Evolutionary conservation across 345 rosid species (phyloP).

Genomic region (Clarkia xantiana): DNA sequence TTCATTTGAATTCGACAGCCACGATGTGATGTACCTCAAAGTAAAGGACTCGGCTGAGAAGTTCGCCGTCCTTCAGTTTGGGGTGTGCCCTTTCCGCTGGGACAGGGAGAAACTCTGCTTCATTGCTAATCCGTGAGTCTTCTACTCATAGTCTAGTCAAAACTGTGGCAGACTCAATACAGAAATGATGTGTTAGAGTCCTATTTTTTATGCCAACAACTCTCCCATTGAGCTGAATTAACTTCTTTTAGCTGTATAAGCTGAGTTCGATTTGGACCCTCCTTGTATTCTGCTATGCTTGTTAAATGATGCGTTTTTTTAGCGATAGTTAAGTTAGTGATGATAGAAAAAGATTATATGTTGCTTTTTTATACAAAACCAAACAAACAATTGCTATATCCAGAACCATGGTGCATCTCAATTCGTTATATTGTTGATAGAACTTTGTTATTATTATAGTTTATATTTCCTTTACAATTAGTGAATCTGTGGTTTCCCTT

Average conservation of each 20-base stretch:
- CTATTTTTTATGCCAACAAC: no score
- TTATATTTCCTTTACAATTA: neutral
- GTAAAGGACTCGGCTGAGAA: slow-evolving; percentile 93
- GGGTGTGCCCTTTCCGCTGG: slow-evolving; percentile 93
- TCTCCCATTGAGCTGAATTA: neutral
- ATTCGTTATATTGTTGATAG: neutral
- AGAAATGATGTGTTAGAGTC: no score
- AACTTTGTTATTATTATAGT: neutral
- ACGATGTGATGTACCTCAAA: slow-evolving; percentile 68
- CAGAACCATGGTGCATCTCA: no score
- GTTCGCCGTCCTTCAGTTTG: slow-evolving; percentile 89
- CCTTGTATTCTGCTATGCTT: no score
- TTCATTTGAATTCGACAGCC: slow-evolving; percentile 63
- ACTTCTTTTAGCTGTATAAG: neutral
- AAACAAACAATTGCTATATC: no score
- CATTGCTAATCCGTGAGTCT: slow-evolving; percentile 59
- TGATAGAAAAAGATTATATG: neutral
- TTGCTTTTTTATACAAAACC: no score
- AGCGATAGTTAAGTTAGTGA: neutral
- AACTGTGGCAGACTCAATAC: neutral
- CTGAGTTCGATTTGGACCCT: no score
- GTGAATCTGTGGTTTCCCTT: slow-evolving; percentile 4
- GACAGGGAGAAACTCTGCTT: slow-evolving; percentile 49
- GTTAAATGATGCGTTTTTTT: no score
- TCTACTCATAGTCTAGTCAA: neutral